These are phyloP conservation scores for Ogataea thermomethanolica DNA, from an alignment of 805 yeast species.

Conservation along the genomic window DNA sequence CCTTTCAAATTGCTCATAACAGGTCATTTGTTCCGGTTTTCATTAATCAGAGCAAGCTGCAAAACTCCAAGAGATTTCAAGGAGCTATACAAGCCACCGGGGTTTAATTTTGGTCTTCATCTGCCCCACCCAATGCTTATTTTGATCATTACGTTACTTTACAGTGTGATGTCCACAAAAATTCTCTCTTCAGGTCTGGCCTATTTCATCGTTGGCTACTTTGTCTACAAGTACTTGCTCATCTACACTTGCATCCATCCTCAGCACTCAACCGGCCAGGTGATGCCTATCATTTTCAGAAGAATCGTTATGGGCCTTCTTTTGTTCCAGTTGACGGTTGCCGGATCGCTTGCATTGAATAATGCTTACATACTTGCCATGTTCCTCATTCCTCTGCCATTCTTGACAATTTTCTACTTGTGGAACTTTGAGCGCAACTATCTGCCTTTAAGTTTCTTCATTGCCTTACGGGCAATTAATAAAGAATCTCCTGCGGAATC, in stretches of 20 bases:
- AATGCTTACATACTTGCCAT: constrained; percentile 75
- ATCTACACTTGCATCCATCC: constrained; percentile 90
- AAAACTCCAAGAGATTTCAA: constrained; percentile 82
- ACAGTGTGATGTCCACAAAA: constrained; percentile 86
- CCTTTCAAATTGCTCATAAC: constrained; percentile 82
- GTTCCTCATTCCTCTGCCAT: constrained; percentile 71
- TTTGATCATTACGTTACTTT: constrained; percentile 77
- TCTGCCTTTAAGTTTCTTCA: constrained; percentile 76
- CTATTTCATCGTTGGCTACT: constrained; percentile 81
- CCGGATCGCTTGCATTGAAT: constrained; percentile 77
- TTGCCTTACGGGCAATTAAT: constrained; percentile 76
- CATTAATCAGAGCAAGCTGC: constrained; percentile 59
- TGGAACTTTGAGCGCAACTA: constrained; percentile 83
- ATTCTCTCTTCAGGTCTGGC: constrained; percentile 79
- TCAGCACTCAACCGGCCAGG: constrained; percentile 94
- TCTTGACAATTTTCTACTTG: constrained; percentile 58
- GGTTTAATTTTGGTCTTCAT: constrained; percentile 84
- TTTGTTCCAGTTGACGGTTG: constrained; percentile 87
- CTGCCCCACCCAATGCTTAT: constrained; percentile 89
- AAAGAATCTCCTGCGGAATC: constrained; percentile 7
- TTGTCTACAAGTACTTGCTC: constrained; percentile 86
- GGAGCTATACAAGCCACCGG: constrained; percentile 79
- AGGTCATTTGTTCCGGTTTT: constrained; percentile 74
- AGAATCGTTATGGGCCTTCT: constrained; percentile 77
- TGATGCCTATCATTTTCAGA: constrained; percentile 88